phyloP scores from a whole-genome alignment of 306 rosid genomes.

The Betula pendula region DNA sequence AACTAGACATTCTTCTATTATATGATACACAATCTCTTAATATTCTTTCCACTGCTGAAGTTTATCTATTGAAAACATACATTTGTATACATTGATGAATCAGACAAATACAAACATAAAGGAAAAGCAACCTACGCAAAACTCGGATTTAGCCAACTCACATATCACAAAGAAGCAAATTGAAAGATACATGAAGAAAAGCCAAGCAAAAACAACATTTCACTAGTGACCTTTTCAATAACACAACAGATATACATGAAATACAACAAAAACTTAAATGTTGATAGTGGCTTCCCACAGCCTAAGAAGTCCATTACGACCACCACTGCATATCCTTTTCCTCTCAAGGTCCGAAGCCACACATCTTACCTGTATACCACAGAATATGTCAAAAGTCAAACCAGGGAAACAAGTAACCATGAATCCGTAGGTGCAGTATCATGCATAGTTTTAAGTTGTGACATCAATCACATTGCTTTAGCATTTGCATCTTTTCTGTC shows the following conservation, averaged over 20 bases:
- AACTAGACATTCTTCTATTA: background rate
- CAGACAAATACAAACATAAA: background rate
- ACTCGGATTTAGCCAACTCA: background rate
- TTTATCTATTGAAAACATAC: constrained; percentile 23
- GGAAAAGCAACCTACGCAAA: background rate
- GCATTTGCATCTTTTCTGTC: no score
- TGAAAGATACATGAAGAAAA: background rate
- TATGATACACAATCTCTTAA: background rate
- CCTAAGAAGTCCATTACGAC: constrained; percentile 89
- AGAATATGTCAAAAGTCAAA: constrained; percentile 25
- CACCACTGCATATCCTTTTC: constrained; percentile 97
- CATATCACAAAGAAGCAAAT: background rate
- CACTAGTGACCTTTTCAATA: background rate
- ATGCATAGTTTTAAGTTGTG: no score
- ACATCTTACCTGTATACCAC: constrained; percentile 71
- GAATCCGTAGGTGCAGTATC: background rate
- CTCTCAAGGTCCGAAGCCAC: constrained; percentile 88
- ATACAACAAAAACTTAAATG: constrained; percentile 43
- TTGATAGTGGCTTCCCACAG: constrained; percentile 99
- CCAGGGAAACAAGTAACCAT: constrained; percentile 4
- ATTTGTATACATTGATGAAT: background rate
- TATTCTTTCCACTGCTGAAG: constrained; percentile 18
- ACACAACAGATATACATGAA: constrained; percentile 17
- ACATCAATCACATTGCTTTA: no score
- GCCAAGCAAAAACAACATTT: background rate